Evolutionary conservation across 352 stramenopile species (phyloP), one percentile per base, ranked within the genome.

Genomic region (Phytophthora tubulina): DNA sequence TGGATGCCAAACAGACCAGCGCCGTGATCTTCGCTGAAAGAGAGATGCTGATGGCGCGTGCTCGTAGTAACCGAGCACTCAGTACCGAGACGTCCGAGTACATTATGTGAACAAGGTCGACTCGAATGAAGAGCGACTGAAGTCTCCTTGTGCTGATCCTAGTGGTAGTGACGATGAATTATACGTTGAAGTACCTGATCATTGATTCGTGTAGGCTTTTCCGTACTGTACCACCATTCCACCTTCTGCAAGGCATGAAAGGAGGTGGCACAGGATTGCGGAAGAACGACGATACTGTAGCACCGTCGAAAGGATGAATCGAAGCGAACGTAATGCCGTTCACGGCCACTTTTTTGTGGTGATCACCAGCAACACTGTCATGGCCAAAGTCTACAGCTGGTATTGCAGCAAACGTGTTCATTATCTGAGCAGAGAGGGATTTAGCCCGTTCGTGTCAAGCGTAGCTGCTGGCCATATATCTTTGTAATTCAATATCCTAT

Each of bases 1-100:
- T n/a, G 14, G 59, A 79, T 21, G 75, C 78, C 1, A 78, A 77
- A 33, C 77, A 75, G 35, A 74, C 63, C 7, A 83, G 33, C 57
- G 72, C 78, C 0, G 45, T 50, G 5, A 64, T 71, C 17, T 81
- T 82, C 31, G 78, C 78, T 14, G 39, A 35, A 15, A 72, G 78
- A 49, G 73, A 85, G 45, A 71, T 77, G 58, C 58, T 53, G 15
- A 58, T 67, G 30, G 48, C 65, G 2, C 58, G 70, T 10, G 70
- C 70, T 8, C 46, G 70, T n/a, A 77, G 70, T 35, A 70, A 67
- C 15, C 70, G 70, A 44, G 65, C 65, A 30, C 32, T 74, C 30
- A 77, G 70, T 31, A 62, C 69, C 4, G 69, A 73, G 36, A 65
- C 54, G 30, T 42, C 54, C 5, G 69, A 76, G 63, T 75, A 72